These are phyloP conservation scores for Termitomyces sp. DNA, from an alignment of 768 basidiomycete genomes.

Conservation along the genomic window DNA sequence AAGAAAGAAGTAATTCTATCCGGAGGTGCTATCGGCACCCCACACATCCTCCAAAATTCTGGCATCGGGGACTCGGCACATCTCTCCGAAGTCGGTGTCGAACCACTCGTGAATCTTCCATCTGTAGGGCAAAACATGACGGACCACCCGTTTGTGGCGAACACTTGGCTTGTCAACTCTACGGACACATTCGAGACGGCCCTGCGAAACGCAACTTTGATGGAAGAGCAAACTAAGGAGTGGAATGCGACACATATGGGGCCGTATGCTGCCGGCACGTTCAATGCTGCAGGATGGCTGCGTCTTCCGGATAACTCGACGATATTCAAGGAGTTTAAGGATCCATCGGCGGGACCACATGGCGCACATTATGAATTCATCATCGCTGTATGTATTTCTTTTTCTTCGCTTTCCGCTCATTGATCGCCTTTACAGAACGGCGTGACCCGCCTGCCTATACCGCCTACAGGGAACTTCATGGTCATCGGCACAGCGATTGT, in stretches of 20 bases:
- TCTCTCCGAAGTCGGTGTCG: constrained; percentile 16
- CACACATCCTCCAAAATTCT: constrained; percentile 24
- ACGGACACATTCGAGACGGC: constrained; percentile 23
- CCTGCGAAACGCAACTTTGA: constrained; percentile 15
- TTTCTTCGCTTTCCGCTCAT: background rate
- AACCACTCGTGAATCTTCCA: constrained; percentile 23
- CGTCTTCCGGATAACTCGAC: constrained; percentile 19
- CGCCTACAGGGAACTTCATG: constrained; percentile 24
- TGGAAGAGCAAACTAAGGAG: constrained; percentile 12
- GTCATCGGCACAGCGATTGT: constrained; percentile 21
- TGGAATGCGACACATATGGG: constrained; percentile 19
- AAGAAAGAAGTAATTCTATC: constrained; percentile 30
- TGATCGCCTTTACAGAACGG: constrained; percentile 13
- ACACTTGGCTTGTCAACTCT: constrained; percentile 23
- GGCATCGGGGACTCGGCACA: constrained; percentile 23
- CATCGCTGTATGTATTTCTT: constrained; percentile 24
- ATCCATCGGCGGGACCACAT: constrained; percentile 24
- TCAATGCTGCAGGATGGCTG: constrained; percentile 20
- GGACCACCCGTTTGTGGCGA: constrained; percentile 26
- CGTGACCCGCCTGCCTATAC: constrained; percentile 17
- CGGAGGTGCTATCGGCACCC: constrained; percentile 26
- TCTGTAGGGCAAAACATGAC: constrained; percentile 27
- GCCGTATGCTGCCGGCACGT: constrained; percentile 16
- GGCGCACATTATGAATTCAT: constrained; percentile 26
- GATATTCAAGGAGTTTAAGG: constrained; percentile 17